These are phyloP conservation scores for Cyclotella atomus DNA, from an alignment of 108 stramenopile species.

Conservation along the genomic window DNA sequence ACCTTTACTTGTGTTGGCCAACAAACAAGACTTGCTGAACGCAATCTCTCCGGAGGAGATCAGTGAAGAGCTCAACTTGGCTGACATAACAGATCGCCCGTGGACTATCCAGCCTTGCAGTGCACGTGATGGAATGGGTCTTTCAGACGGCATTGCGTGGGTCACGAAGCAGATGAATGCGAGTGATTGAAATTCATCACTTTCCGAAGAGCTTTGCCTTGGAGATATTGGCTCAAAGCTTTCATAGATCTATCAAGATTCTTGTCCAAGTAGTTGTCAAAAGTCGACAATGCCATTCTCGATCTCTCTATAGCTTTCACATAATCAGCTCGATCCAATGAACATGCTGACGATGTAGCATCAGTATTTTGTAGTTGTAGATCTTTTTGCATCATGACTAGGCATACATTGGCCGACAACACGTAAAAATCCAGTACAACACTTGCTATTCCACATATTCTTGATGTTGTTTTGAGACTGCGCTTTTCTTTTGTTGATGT, in stretches of 20 bases:
- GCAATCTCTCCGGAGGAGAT: constrained; percentile 65
- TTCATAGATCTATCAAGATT: constrained; percentile 40
- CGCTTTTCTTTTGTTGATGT: constrained; percentile 25
- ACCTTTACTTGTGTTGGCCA: constrained; percentile 70
- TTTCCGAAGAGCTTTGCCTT: constrained; percentile 24
- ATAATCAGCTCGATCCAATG: constrained; percentile 3
- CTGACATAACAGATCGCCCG: constrained; percentile 33
- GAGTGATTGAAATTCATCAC: background rate
- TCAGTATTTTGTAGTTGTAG: background rate
- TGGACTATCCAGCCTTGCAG: constrained; percentile 63
- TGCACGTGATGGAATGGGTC: constrained; percentile 78
- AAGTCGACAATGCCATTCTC: constrained; percentile 33
- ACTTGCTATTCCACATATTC: constrained; percentile 10
- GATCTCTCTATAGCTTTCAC: constrained; percentile 32
- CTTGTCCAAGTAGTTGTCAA: constrained; percentile 20
- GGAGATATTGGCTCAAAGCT: constrained; percentile 27
- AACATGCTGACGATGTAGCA: background rate
- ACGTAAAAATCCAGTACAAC: constrained; percentile 15
- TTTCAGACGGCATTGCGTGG: constrained; percentile 70
- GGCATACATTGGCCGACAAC: constrained; percentile 15
- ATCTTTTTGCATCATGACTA: constrained; percentile 8
- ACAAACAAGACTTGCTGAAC: constrained; percentile 77
- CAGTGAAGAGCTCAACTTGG: constrained; percentile 51
- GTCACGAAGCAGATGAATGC: constrained; percentile 35
- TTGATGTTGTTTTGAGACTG: constrained; percentile 1